These are phyloP conservation scores for Penicillium egyptiacum DNA, from an alignment of 495 filamentous ascomycete species.

Conservation along the genomic window DNA sequence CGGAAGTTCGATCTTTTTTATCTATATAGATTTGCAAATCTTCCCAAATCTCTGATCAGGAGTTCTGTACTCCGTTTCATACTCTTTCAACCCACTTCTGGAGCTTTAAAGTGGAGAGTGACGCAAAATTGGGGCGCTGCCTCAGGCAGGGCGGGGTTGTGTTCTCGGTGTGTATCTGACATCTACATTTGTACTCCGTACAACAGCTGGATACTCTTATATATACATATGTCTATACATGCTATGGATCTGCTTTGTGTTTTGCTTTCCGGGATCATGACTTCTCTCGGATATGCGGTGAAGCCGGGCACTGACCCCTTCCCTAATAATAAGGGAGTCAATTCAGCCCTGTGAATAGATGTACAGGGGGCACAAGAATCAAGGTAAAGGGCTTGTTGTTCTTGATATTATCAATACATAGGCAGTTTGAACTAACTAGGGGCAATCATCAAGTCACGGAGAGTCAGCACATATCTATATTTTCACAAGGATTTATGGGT, in stretches of 20 bases:
- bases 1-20: not conserved
- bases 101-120: constrained; percentile 30
- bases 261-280: not conserved
- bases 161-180: constrained; percentile 2
- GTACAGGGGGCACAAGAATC: not conserved
- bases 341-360: constrained; percentile 5
- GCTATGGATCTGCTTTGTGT: too few relatives aligned
- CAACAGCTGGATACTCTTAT: not conserved
- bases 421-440: not conserved
- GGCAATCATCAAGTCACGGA: not conserved
- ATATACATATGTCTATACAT: too few relatives aligned
- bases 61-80: constrained; percentile 7
- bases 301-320: constrained; percentile 7
- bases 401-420: not conserved
- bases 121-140: constrained; percentile 22
- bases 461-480: not conserved
- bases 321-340: not conserved
- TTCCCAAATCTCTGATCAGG: not conserved
- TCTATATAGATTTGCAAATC: not conserved
- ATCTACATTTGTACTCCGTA: constrained; percentile 1
- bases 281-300: constrained; percentile 4
- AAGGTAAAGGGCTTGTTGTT: not conserved
- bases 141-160: constrained; percentile 19
- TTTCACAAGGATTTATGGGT: not conserved
- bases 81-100: constrained; percentile 18